A percentile compares a stretch with the other conserved stretches of the same genome.
Conservation (phyloP, 441 rosid genomes). For the Sinapis alba region DNA sequence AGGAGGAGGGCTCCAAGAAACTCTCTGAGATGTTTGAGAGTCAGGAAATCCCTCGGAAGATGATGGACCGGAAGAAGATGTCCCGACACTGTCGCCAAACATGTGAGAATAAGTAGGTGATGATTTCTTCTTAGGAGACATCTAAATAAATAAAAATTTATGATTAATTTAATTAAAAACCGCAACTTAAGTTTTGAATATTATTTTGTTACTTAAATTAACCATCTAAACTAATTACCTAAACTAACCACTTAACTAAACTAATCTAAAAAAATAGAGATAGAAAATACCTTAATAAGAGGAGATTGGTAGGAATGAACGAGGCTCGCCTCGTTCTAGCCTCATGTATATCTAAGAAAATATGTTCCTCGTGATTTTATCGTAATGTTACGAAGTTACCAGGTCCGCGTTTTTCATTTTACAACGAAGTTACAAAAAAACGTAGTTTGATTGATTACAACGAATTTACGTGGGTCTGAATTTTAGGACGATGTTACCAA, state of each 20-base stretch:
- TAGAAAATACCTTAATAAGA: too few species aligned
- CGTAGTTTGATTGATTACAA: too few species aligned
- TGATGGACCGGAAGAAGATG: neutral
- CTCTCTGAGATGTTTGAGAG: neutral
- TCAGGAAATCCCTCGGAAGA: neutral
- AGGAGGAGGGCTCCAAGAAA: too few species aligned
- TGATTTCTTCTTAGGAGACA: neutral
- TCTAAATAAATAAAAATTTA: neutral
- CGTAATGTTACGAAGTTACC: too few species aligned
- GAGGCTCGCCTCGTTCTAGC: neutral
- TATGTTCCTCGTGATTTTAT: neutral
- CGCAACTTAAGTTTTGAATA: too few species aligned
- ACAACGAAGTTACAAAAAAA: neutral
- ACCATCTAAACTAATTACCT: neutral
- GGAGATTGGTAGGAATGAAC: neutral
- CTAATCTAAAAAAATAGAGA: too few species aligned
- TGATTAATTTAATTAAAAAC: too few species aligned
- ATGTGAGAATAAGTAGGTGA: neutral
- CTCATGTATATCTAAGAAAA: neutral
- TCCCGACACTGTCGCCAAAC: neutral
- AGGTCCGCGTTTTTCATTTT: too few species aligned
- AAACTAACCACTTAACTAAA: neutral
- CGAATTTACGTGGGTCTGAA: neutral
- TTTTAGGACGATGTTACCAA: neutral
- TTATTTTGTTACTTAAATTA: neutral